Conservation (phyloP, 495 filamentous ascomycete species). For the Talaromyces borbonicus region DNA sequence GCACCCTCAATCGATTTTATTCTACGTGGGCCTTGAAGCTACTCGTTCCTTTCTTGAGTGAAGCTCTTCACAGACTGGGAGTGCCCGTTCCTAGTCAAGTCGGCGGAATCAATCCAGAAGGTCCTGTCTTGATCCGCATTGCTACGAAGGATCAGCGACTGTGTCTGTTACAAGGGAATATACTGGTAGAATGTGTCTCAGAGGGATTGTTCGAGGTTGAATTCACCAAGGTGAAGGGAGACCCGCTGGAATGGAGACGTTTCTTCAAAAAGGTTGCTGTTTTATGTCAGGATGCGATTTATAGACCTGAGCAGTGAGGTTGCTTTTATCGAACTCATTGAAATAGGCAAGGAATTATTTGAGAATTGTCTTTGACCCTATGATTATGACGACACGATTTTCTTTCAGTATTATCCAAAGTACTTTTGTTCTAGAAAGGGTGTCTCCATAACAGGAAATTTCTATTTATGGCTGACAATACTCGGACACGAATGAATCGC, state of each 20-base stretch:
- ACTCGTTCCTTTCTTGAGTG: conserved; percentile 67
- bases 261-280: conserved; percentile 92
- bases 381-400: too few species aligned
- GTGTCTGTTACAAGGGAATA: conserved; percentile 74
- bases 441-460: too few species aligned
- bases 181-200: conserved; percentile 64
- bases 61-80: conserved; percentile 73
- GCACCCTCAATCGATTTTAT: conserved; percentile 84
- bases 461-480: too few species aligned
- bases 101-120: conserved; percentile 31
- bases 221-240: conserved; percentile 90
- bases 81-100: conserved; percentile 55
- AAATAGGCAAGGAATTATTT: too few species aligned
- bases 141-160: conserved; percentile 67
- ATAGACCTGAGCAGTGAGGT: conserved; percentile 30
- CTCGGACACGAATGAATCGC: too few species aligned
- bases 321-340: too few species aligned
- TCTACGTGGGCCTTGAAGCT: conserved; percentile 68
- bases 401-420: too few species aligned
- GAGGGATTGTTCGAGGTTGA: conserved; percentile 67
- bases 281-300: conserved; percentile 73
- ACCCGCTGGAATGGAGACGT: conserved; percentile 92
- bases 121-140: conserved; percentile 55
- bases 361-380: too few species aligned
- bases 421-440: too few species aligned